Evolutionary conservation across 768 basidiomycete species (phyloP), one percentile per base, ranked within the genome.

Genomic region (Serendipita sp.): DNA sequence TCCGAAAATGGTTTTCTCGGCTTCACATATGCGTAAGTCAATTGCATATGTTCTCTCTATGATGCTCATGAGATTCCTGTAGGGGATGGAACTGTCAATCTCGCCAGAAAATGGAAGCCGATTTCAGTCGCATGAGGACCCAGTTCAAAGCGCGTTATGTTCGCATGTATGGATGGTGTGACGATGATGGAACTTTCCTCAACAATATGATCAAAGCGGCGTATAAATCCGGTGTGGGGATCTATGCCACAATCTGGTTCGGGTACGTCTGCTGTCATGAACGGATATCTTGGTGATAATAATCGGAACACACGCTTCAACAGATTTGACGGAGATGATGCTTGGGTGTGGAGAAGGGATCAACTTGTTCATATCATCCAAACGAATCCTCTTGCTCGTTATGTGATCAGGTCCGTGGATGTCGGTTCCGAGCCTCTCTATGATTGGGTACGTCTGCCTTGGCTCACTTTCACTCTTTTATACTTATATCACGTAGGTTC

Each of bases 91-190:
- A 28, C 22, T 51, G 48, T 26, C 48, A 9, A 28, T 51, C 48
- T 24, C 14, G 11, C 13, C 16, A 26, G 13, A 51, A 13, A 11
- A 14, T 51, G 11, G 11, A 14, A 13, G 9, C 48, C 9, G 48
- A 51, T 24, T 51, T 51, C 9, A 24, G 14, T 9, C 16, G 48
- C 45, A 65, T 65, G 64, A 41, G 41, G 22, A 42, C 33, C 31
- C 22, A 56, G 31, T 65, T 26, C 53, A 42, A 42, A n/a, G 64
- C 64, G 2, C 64, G 64, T 31, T 65, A 65, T 56, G 62, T 65
- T 3, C 61, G 64, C 7, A 22, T 65, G 20, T 65, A 65, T 48
- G 64, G 61, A 30, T 42, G 38, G 16, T 65, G 64, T 58, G 64
- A 65, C 53, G 28, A 53, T 24, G 7, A 3, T 3, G 50, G 53